Base-by-base conservation (phyloP, 1,284 basidiomycete genomes). In the Athelia sp. region DNA sequence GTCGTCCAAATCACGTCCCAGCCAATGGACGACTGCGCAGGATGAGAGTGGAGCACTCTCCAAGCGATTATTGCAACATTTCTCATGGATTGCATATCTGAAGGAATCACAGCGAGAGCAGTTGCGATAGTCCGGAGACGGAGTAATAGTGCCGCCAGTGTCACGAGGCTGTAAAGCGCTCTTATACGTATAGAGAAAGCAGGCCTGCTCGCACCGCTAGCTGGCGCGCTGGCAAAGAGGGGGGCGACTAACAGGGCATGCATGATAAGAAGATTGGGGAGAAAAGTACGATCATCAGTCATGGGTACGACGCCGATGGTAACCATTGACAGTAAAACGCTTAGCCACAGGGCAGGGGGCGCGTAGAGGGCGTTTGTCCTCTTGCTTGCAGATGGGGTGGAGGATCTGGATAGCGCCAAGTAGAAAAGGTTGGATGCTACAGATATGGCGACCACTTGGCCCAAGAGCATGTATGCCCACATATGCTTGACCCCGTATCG, bases 381-480 rank as follows among this genome's bases (percentile, higher is more conserved):
- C 35, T 51, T 36, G 24, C 44, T 9, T 17, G 47, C 15, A 31
- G 58, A 47, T 18, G 49, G 55, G 35, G 48, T 54, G 18, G 61
- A 59, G 26, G 75, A 70, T 10, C 78, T 64, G 47, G 73, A 59
- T 19, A 85, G 51, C n/a, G 82, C 79, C 1, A 81, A 63, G 54
- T 79, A 78, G 68, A 88, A 88, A 19, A 90, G 72, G 50, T 79
- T 81, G 9, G 78, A 76, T 2, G 84, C 81, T 34, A 88, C 81
- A 13, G 81, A 83, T 42, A 89, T 82, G 34, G 87, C 85, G 45
- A 89, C 84, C 14, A 87, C 60, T 64, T 89, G 86, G 4, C 86
- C 87, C 3, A 90, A 72, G 34, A 88, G 66, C 84, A 89, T 87
- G 66, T 85, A 88, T 1, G 79, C 81, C 79, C 81, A 84, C 0